Evolutionary conservation across 2,329 filamentous ascomycete species (phyloP), one percentile per base, ranked within the genome.

Genomic region (Nemania serpens): DNA sequence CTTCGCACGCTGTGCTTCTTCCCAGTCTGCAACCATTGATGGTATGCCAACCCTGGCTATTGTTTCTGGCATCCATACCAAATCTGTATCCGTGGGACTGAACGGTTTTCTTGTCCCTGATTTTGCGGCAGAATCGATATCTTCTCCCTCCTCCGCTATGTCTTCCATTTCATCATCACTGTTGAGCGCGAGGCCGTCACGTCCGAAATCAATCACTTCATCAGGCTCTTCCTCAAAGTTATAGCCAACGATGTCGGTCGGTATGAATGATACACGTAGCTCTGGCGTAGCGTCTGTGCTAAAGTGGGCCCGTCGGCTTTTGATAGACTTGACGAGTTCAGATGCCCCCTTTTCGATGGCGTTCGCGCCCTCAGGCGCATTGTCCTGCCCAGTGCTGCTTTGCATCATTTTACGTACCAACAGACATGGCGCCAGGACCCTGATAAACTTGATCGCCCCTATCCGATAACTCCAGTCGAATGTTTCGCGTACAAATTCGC

Each of bases 361-460:
- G 64, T 78, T 67, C 5, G 69, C 36, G 54, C 78, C 73, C 11
- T 71, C 70, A 13, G 64, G 36, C 1, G 64, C 1, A 59, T 64
- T 1, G 65, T 73, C 62, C 22, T 68, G 66, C 18, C 74, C 67
- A 71, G 73, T 25, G 73, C 75, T 60, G 72, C 79, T 55, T 73
- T 75, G 64, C 66, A 80, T 74, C 65, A 88, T 79, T 62, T 84
- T 87, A 62, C 84, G 85, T 13, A 87, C 81, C 2, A 98, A 79
- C 1, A 98, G 77, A 7, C 89, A 87, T 11, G 92, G 91, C 0
- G 92, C 90, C 11, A 98, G 78, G 29, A 91, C 89, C 13, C 89
- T 85, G 29, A 97, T 88, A 62, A 97, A 91, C 71, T 97, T 96
- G 70, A 90, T 85, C 15, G 93, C 93, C 0, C 93, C 94, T 52